Evolutionary conservation across 768 basidiomycete genomes (phyloP).

Genomic region (Leccinum aurantiacum): DNA sequence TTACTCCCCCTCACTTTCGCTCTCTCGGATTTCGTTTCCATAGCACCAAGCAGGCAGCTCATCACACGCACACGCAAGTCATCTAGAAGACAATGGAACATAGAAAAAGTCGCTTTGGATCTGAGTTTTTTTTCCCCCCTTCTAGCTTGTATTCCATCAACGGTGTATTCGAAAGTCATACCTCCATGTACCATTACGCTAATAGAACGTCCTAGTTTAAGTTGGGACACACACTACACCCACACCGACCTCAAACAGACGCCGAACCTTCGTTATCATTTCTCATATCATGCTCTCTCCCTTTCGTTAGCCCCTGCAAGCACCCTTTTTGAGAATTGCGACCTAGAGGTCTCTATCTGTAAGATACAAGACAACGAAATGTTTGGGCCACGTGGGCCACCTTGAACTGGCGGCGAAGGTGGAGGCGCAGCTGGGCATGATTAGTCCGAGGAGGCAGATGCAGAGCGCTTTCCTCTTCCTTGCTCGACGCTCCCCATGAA

Average conservation of each 20-base stretch:
- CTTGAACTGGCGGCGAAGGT: too few species aligned
- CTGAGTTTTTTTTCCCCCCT: neutral
- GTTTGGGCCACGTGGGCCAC: too few species aligned
- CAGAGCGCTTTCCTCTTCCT: too few species aligned
- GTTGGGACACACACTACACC: neutral
- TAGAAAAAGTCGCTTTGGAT: neutral
- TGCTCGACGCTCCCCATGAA: too few species aligned
- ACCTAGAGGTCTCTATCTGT: too few species aligned
- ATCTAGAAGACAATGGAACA: constrained; percentile 23
- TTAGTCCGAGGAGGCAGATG: too few species aligned
- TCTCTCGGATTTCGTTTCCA: neutral
- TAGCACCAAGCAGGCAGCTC: constrained; percentile 31
- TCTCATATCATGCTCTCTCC: neutral
- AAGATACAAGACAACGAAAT: too few species aligned
- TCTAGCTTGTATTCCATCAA: neutral
- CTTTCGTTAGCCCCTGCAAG: too few species aligned
- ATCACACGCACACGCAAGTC: constrained; percentile 26
- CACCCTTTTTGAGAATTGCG: too few species aligned
- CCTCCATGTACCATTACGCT: neutral
- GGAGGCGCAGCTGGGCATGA: neutral
- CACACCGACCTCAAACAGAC: neutral
- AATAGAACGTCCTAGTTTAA: neutral
- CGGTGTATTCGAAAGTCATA: neutral
- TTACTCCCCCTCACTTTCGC: neutral
- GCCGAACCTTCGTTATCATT: neutral